A percentile compares a stretch with the other conserved stretches of the same genome.
phyloP scores from a whole-genome alignment of 352 stramenopile species.

The Aphanomyces euteiches region DNA sequence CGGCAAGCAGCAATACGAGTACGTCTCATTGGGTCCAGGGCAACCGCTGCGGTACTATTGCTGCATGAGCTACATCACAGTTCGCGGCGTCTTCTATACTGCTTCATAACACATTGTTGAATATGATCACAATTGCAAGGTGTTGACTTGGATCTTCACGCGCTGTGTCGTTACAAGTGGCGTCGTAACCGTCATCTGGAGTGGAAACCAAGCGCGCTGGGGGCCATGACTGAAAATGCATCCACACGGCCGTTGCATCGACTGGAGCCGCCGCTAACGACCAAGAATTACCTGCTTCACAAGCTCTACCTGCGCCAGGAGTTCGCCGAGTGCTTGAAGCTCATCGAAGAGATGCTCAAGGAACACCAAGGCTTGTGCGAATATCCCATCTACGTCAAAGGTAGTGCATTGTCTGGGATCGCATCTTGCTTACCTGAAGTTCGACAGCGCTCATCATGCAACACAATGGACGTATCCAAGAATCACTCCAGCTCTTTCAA shows the following conservation, averaged over 20 bases:
- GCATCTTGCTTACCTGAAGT: background rate
- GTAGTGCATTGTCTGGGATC: conserved; percentile 8
- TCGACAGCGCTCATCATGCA: conserved; percentile 73
- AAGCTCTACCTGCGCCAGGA: conserved; percentile 79
- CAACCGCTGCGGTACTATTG: conserved; percentile 56
- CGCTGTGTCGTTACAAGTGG: too few relatives aligned
- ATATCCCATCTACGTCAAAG: conserved; percentile 91
- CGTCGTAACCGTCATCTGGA: too few relatives aligned
- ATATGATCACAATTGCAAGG: too few relatives aligned
- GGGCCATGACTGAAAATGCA: too few relatives aligned
- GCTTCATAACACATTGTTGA: background rate
- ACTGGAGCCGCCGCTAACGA: conserved; percentile 35
- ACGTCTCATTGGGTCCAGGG: conserved; percentile 31
- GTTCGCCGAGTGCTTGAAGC: conserved; percentile 81
- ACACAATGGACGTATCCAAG: conserved; percentile 84
- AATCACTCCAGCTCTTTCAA: conserved; percentile 90
- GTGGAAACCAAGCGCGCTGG: too few relatives aligned
- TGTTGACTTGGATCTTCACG: too few relatives aligned
- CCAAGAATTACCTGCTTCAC: conserved; percentile 83
- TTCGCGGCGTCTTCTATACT: conserved; percentile 2
- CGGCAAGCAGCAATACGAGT: conserved; percentile 51
- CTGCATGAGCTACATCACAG: conserved; percentile 67
- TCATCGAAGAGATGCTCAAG: conserved; percentile 87
- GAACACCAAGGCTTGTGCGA: conserved; percentile 83
- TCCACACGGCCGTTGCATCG: background rate